phyloP scores from a whole-genome alignment of 2,329 filamentous ascomycete genomes.

The Lecanosticta acicola region DNA sequence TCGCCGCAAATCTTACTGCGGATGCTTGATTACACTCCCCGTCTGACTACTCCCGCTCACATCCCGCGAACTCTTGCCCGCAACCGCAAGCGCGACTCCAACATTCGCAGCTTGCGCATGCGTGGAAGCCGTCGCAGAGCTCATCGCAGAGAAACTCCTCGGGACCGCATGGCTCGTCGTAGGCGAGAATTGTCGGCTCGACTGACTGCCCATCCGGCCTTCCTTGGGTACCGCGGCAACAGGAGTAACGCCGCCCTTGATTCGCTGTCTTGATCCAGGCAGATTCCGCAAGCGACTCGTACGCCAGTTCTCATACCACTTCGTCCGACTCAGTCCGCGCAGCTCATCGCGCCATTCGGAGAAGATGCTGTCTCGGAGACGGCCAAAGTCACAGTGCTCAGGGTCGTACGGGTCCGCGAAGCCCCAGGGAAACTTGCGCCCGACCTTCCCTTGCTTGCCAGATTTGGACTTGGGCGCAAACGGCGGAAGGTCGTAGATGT shows the following conservation, averaged over 20 bases:
- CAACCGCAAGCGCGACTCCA: neutral
- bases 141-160: constrained; percentile 14
- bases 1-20: too few species aligned
- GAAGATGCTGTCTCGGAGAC: constrained; percentile 87
- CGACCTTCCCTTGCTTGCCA: constrained; percentile 58
- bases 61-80: neutral
- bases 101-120: neutral
- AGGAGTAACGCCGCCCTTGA: constrained; percentile 34
- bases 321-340: constrained; percentile 80
- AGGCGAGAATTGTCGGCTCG: constrained; percentile 9
- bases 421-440: constrained; percentile 91
- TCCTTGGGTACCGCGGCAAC: constrained; percentile 30
- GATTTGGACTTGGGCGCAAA: constrained; percentile 47
- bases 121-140: constrained; percentile 1
- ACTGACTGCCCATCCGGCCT: constrained; percentile 20
- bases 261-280: constrained; percentile 23
- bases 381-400: constrained; percentile 88
- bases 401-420: constrained; percentile 90
- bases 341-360: constrained; percentile 88
- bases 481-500: constrained; percentile 64
- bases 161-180: constrained; percentile 8
- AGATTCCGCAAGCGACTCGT: constrained; percentile 48
- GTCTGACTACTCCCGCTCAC: neutral
- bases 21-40: constrained; percentile 9
- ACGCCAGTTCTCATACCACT: constrained; percentile 96